Conservation (phyloP, 108 stramenopile species). For the Mayamaea pseudoterrestris region DNA sequence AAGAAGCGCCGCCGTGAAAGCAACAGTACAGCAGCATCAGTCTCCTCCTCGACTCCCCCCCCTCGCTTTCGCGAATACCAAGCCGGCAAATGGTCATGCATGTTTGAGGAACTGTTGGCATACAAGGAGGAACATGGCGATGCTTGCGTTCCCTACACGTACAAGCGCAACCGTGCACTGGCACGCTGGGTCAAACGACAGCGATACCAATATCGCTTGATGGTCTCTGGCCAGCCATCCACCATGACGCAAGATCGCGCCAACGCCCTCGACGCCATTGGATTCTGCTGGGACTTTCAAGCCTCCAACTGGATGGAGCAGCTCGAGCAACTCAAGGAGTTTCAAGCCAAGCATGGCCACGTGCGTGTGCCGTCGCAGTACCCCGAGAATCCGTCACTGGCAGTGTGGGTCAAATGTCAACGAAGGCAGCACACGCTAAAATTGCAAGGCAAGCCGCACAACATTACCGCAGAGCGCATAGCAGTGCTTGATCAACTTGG, state of each 20-base stretch:
- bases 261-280: neutral
- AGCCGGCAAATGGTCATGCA: slow-evolving; percentile 6
- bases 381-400: slow-evolving; percentile 13
- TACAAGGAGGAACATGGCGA: slow-evolving; percentile 27
- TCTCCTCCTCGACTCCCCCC: too few relatives aligned
- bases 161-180: neutral
- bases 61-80: slow-evolving; percentile 13
- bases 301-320: slow-evolving; percentile 7
- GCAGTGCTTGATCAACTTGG: slow-evolving; percentile 8
- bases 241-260: neutral
- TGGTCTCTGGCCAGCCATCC: neutral
- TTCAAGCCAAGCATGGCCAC: slow-evolving; percentile 7
- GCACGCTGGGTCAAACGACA: slow-evolving; percentile 6
- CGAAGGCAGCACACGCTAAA: neutral
- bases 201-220: slow-evolving; percentile 4
- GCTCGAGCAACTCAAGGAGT: slow-evolving; percentile 8
- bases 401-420: slow-evolving; percentile 23
- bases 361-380: slow-evolving; percentile 21
- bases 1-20: too few relatives aligned
- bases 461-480: slow-evolving; percentile 20
- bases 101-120: slow-evolving; percentile 20
- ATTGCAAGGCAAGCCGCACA: slow-evolving; percentile 6
- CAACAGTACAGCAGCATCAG: too few relatives aligned
- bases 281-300: slow-evolving; percentile 3
- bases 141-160: slow-evolving; percentile 5